Base-by-base conservation (phyloP, 2,329 filamentous ascomycete genomes). In the Colletotrichum limetticola region DNA sequence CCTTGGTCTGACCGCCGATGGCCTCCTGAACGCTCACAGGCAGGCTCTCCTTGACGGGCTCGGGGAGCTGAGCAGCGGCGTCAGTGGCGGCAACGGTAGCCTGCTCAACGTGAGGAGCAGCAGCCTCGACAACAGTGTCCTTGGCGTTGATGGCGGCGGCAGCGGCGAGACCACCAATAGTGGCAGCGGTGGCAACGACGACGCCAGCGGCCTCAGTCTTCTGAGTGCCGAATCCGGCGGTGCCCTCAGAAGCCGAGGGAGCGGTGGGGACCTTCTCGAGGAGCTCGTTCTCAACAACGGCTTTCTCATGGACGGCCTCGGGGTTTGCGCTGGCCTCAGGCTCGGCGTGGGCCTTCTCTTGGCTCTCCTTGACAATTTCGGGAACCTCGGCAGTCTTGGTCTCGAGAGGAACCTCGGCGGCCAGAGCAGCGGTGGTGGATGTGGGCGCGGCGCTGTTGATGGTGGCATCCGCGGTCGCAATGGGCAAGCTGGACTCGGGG, bases 401-500 rank as follows among this genome's bases (percentile, higher is more conserved):
- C 79, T 93, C 91, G 65, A 93, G 86, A 56, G 93, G 92, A 46
- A 94, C 91, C 74, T 91, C 84, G 64, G 88, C 91, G 52, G 93
- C 93, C 75, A 95, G 86, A 11, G 85, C 88, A 72, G 91, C 91
- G 30, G 94, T 96, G 53, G 93, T 93, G 3, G 92, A 82, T 80
- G 85, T 77, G 83, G 90, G 76, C 77, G 84, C 77, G 76, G 85
- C 86, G n/a, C 86, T 88, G 77, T 86, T 88, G 76, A 91, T 87
- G 65, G 84, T 83, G 61, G 84, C 85, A 68, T 85, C 84, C 32
- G 79, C 79, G 74, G 80, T 80, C 71, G 76, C 77, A 66, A 95
- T 92, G 14, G 94, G 93, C 75, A 97, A 87, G 82, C 93, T 94
- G 8, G 94, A 96, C 84, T 97, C 94, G 22, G 95, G 94, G 75